Evolutionary conservation across 495 filamentous ascomycete genomes (phyloP).

Genomic region (Penicillium riverlandense): DNA sequence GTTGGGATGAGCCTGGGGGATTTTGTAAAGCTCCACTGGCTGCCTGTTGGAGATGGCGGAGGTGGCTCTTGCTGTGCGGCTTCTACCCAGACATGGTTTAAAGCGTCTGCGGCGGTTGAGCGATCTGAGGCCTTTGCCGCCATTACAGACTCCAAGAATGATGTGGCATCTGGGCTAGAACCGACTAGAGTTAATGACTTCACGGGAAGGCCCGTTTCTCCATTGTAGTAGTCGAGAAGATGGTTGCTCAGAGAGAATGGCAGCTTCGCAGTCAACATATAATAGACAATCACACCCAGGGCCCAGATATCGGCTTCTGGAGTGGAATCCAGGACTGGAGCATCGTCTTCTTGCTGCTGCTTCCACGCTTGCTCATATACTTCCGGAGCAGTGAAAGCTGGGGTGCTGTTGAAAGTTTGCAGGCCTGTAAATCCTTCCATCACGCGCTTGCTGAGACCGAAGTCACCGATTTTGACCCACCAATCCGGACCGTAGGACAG

Average conservation of each 20-base stretch:
- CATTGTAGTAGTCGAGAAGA: conserved; percentile 4
- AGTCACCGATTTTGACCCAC: conserved; percentile 46
- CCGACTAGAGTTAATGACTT: neutral
- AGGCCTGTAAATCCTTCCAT: conserved; percentile 13
- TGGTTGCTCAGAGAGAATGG: neutral
- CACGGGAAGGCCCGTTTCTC: neutral
- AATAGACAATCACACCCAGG: conserved; percentile 3
- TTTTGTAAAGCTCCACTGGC: too few relatives aligned
- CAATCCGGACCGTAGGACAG: conserved; percentile 14
- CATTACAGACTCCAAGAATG: conserved; percentile 1
- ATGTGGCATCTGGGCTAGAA: neutral
- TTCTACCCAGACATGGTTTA: conserved; percentile 6
- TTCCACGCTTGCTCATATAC: conserved; percentile 6
- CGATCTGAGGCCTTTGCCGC: neutral
- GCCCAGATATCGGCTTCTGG: conserved; percentile 7
- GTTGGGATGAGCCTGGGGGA: too few relatives aligned
- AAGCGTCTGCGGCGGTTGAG: neutral
- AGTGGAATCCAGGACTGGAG: neutral
- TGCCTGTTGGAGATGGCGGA: neutral
- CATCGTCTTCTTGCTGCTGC: neutral
- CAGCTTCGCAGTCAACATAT: conserved; percentile 2
- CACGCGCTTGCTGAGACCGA: conserved; percentile 38
- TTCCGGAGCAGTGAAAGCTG: conserved; percentile 34
- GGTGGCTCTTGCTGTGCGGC: neutral
- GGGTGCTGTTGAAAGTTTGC: conserved; percentile 22